Evolutionary conservation across 441 rosid genomes (phyloP).

Genomic region (Eutrema salsugineum): DNA sequence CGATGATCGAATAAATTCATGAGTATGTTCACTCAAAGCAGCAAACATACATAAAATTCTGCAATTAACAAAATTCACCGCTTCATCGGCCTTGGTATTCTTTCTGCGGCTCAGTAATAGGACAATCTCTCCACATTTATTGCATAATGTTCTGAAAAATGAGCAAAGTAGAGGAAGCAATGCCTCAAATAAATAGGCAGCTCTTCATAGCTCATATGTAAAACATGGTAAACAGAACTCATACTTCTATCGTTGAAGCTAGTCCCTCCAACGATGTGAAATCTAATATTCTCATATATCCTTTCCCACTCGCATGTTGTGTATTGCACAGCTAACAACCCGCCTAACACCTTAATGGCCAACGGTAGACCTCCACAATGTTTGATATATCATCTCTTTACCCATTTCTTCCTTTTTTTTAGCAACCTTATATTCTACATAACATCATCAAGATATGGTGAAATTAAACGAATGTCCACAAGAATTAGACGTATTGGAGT

Average conservation of each 20-base stretch:
- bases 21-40: too few relatives aligned
- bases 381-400: not conserved
- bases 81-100: not conserved
- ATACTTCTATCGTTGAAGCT: not conserved
- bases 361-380: conserved; percentile 20
- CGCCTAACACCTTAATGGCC: conserved; percentile 2
- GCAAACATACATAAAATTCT: too few relatives aligned
- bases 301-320: conserved; percentile 1
- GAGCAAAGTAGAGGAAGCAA: conserved; percentile 34
- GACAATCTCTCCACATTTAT: not conserved
- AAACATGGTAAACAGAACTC: not conserved
- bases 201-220: conserved; percentile 20
- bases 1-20: too few relatives aligned
- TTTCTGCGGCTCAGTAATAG: conserved; percentile 28
- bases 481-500: not conserved
- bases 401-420: conserved; percentile 1
- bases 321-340: not conserved
- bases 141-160: conserved; percentile 24
- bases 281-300: not conserved
- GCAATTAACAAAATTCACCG: too few relatives aligned
- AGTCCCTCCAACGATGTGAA: not conserved
- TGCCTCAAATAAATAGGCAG: conserved; percentile 25
- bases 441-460: not conserved
- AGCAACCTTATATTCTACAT: not conserved
- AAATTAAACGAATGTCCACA: not conserved